phyloP scores from a whole-genome alignment of 805 yeast genomes.

The Diddensiella transvaalensis region DNA sequence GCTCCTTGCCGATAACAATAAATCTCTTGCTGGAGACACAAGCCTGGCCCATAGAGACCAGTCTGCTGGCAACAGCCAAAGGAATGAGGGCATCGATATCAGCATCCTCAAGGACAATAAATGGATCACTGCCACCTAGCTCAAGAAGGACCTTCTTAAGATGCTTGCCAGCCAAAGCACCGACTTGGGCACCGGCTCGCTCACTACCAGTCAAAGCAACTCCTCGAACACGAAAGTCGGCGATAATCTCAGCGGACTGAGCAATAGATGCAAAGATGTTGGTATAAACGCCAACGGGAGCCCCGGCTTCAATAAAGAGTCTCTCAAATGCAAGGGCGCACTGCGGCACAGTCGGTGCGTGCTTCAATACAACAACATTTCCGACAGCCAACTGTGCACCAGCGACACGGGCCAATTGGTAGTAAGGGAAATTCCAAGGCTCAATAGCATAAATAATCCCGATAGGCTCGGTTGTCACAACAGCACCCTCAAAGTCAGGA shows the following conservation, averaged over 20 bases:
- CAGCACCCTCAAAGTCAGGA: slow-evolving; percentile 51
- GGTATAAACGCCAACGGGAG: slow-evolving; percentile 54
- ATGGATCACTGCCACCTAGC: slow-evolving; percentile 66
- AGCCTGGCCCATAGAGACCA: slow-evolving; percentile 61
- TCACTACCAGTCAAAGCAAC: slow-evolving; percentile 66
- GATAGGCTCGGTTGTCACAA: slow-evolving; percentile 49
- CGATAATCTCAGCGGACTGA: slow-evolving; percentile 51
- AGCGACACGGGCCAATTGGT: slow-evolving; percentile 62
- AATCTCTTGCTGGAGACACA: slow-evolving; percentile 62
- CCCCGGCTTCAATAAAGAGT: slow-evolving; percentile 55
- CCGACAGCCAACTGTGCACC: slow-evolving; percentile 67
- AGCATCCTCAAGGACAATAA: slow-evolving; percentile 58
- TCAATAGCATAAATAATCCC: slow-evolving; percentile 63
- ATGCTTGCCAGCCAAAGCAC: slow-evolving; percentile 54
- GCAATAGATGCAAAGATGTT: slow-evolving; percentile 42
- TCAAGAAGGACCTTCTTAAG: slow-evolving; percentile 60
- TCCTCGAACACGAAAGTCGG: slow-evolving; percentile 48
- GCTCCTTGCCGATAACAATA: slow-evolving; percentile 49
- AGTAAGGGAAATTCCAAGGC: slow-evolving; percentile 67
- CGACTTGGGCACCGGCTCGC: slow-evolving; percentile 54
- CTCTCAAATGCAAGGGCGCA: slow-evolving; percentile 55
- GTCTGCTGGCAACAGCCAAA: slow-evolving; percentile 50
- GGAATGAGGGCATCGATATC: slow-evolving; percentile 53
- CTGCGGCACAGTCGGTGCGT: slow-evolving; percentile 59
- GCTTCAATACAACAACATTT: slow-evolving; percentile 59